phyloP scores from a whole-genome alignment of 1,284 basidiomycete genomes.

The Inonotus hispidus region DNA sequence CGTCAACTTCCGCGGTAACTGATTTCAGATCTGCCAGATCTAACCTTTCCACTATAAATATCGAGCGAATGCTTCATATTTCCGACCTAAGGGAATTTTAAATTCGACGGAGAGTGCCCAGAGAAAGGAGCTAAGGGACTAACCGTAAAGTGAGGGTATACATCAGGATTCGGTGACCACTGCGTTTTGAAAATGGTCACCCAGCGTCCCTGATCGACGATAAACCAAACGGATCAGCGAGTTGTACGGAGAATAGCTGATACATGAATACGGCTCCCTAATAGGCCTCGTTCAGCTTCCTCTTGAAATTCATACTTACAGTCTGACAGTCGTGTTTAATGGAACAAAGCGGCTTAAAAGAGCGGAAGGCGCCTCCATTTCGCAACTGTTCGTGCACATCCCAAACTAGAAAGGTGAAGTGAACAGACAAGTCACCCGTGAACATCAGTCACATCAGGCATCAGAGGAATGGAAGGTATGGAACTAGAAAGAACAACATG shows the following conservation, averaged over 20 bases:
- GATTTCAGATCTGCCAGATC: not conserved
- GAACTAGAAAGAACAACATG: not conserved
- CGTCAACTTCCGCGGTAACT: not conserved
- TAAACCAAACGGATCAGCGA: not conserved
- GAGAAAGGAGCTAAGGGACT: conserved; percentile 21
- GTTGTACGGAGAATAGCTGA: not conserved
- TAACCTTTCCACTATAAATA: conserved; percentile 63
- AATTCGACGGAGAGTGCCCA: not conserved
- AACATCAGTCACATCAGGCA: not conserved
- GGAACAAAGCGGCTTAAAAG: conserved; percentile 54
- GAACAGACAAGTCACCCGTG: not conserved
- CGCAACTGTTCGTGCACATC: conserved; percentile 49
- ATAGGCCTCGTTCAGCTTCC: not conserved
- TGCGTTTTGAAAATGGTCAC: conserved; percentile 67
- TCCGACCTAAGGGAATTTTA: conserved; percentile 45
- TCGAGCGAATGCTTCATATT: conserved; percentile 74
- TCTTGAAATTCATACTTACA: conserved; percentile 33
- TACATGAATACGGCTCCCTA: not conserved
- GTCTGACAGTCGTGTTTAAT: conserved; percentile 74
- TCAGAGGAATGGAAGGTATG: not conserved
- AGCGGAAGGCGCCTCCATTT: conserved; percentile 43
- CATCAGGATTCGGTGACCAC: conserved; percentile 71
- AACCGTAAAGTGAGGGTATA: conserved; percentile 77
- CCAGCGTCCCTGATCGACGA: conserved; percentile 60
- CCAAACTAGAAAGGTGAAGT: conserved; percentile 50